phyloP scores from a whole-genome alignment of 257 asterid genomes.

The Eucommia ulmoides region DNA sequence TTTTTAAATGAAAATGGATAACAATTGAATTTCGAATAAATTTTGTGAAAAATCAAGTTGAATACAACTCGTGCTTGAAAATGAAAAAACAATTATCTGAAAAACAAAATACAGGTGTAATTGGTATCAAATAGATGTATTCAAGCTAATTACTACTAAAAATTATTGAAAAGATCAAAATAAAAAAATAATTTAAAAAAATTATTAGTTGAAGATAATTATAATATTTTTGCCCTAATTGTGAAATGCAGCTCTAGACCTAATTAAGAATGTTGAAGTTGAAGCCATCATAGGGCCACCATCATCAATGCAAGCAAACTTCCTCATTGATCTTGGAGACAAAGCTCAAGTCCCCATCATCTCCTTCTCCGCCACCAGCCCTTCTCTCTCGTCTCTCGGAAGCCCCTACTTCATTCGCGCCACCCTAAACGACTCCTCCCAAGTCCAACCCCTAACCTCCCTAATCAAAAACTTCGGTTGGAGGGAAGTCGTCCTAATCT shows the following conservation, averaged over 20 bases:
- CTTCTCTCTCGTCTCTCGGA: slow-evolving; percentile 4
- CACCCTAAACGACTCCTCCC: slow-evolving; percentile 1
- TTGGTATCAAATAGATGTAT: no score
- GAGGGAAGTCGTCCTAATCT: background rate
- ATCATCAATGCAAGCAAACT: slow-evolving; percentile 3
- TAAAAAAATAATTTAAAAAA: no score
- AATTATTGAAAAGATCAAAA: no score
- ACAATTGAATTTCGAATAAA: no score
- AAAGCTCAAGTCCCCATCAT: slow-evolving; percentile 4
- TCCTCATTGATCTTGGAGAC: slow-evolving; percentile 6
- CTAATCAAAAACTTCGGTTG: background rate
- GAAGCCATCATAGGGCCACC: slow-evolving; percentile 4
- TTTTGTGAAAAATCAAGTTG: no score
- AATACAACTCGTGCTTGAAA: no score
- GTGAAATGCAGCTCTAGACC: background rate
- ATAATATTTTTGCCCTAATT: background rate
- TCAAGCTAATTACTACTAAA: no score
- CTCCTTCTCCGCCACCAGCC: slow-evolving; percentile 9
- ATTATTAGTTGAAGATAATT: no score
- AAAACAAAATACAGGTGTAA: no score
- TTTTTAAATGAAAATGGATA: no score
- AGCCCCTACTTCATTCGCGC: slow-evolving; percentile 5
- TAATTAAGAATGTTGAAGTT: background rate
- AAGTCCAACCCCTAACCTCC: background rate
- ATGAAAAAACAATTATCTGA: no score